Conservation (phyloP, 129 eudicot species). For the Tanacetum coccineum region DNA sequence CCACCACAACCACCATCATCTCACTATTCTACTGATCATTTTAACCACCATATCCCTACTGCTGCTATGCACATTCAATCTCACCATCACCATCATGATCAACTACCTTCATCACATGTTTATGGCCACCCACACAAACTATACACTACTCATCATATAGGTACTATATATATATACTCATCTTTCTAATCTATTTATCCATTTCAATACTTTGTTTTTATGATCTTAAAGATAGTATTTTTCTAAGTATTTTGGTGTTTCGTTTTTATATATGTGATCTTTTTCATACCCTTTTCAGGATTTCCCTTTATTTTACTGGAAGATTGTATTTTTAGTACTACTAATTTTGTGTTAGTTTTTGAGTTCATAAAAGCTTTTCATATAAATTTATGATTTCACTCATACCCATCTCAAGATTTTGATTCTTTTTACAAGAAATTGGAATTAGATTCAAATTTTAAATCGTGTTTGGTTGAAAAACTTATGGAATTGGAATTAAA, state of each 20-base stretch:
- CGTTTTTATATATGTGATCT: too few species aligned
- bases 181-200: too few species aligned
- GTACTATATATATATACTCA: conserved; percentile 16
- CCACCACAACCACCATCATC: conserved; percentile 23
- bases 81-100: conserved; percentile 27
- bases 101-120: conserved; percentile 26
- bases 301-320: neutral
- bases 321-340: neutral
- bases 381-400: neutral
- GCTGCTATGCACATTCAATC: conserved; percentile 32
- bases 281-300: neutral
- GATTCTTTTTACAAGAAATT: neutral
- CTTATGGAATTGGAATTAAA: too few species aligned
- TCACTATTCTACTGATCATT: conserved; percentile 19
- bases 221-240: neutral
- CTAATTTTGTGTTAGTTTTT: neutral
- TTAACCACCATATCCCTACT: conserved; percentile 29
- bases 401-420: neutral
- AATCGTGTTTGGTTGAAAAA: too few species aligned
- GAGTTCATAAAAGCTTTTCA: too few species aligned
- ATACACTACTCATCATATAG: conserved; percentile 39
- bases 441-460: too few species aligned
- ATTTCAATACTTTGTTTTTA: neutral
- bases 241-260: too few species aligned
- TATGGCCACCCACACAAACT: conserved; percentile 33